Base-by-base conservation (phyloP, 2,329 filamentous ascomycete genomes). In the Didymella pinodella region DNA sequence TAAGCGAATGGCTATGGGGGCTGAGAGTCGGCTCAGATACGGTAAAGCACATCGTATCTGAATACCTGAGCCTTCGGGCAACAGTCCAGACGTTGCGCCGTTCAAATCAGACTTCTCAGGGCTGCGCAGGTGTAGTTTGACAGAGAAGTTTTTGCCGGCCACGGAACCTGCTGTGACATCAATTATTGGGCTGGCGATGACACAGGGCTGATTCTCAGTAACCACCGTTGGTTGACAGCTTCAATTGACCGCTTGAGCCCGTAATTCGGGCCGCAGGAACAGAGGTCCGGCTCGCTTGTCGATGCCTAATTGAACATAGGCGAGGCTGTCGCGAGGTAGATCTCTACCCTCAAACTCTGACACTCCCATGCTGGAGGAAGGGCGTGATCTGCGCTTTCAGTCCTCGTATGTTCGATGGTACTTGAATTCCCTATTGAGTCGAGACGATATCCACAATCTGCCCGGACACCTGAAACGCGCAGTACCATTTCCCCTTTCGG, bases 1-100 rank as follows among this genome's bases (percentile, higher is more conserved):
- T 62, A 63, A 47, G 60, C 64, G 64, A 66, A 46, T 25, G 25
- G 28, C 40, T 49, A 56, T 53, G 53, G 49, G 44, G 57, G 51
- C 57, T 45, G 18, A 38, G 18, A 29, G 34, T 28, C 25, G 25
- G 18, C 22, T 48, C n/a, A 34, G 34, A 57, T 14, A 38, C 16
- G 34, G 54, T 14, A 38, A 12, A 47, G 25, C 54, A 22, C 22
- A 32, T 50, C 48, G 43, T 56, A 41, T 46, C 46, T 6, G 22
- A 44, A 31, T 14, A 16, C 2, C 22, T 8, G 36, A 34, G 22
- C 18, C 36, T 38, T 29, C 16, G 20, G 40, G 25, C 32, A 26
- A 20, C 36, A 32, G 43, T 34, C 38, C 12, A 38, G 22, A 25
- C 32, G 3, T 41, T 38, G n/a, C 22, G 18, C 25, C 29, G 22